Evolutionary conservation across 208 protist species (phyloP), one percentile per base, ranked within the genome.

Genomic region (Acanthamoeba sp.): DNA sequence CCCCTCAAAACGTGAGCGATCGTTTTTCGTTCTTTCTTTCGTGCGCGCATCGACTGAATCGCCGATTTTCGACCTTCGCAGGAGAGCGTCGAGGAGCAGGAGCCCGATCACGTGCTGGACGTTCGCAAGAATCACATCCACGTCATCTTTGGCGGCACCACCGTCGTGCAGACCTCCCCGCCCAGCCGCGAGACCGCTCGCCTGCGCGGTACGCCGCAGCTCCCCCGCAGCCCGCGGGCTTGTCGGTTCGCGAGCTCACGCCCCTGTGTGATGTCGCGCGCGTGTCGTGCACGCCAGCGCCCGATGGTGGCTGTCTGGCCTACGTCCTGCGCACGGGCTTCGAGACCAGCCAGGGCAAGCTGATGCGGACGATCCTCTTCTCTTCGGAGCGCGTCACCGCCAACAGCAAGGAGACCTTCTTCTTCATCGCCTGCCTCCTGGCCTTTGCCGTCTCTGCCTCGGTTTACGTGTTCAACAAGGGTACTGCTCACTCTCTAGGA

Each of bases 311-410:
- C 69, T 98, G 97, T 32, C 92, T 99, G 32, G 99, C 97, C 18
- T 98, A 99, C 95, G 99, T 99, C 48, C 95, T 99, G 16, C 98
- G 99, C 85, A 99, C 99, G 12, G 99, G 99, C 20, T 99, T 99
- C 95, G 97, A 99, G 91, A 99, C 99, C 36, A 97, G 98, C 95
- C 99, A 99, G 96, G 97, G 97, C 59, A 95, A 96, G 48, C 85
- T 98, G 1, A 93, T 98, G 64, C 96, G 98, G 27, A 98, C 97
- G 0, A 98, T 99, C 93, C 89, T 98, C 32, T 98, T 97, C 96
- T 98, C 98, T 64, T 98, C 98, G 40, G 98, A 99, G 34, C 97
- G 98, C 89, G 96, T 99, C 27, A 99, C 98, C 34, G 98, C 98
- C 71, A 99, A 99, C 93, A 99, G 97, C 95, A 95, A 96, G 42